These are phyloP conservation scores for Psilocybe cubensis DNA, from an alignment of 768 basidiomycete genomes.

Conservation along the genomic window DNA sequence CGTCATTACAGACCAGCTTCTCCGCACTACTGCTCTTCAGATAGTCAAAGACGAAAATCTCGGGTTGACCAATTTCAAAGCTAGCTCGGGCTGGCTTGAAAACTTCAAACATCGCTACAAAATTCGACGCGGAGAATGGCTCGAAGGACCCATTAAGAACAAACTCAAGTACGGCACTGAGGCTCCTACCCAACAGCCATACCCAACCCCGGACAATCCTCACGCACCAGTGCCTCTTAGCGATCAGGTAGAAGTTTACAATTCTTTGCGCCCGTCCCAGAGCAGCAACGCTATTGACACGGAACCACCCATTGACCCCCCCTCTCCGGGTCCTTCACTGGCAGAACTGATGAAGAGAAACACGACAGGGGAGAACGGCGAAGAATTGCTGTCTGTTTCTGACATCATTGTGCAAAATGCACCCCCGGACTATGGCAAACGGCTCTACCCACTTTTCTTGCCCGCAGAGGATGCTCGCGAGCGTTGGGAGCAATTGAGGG, in stretches of 20 bases:
- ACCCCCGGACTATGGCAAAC: not conserved
- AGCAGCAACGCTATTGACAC: too few relatives aligned
- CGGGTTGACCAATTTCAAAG: constrained; percentile 65
- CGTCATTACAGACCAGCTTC: constrained; percentile 65
- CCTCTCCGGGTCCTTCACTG: too few relatives aligned
- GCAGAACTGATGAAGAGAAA: too few relatives aligned
- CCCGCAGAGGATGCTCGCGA: not conserved
- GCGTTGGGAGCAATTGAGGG: too few relatives aligned
- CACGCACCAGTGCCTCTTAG: too few relatives aligned
- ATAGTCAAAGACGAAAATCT: constrained; percentile 58
- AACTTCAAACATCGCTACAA: constrained; percentile 87
- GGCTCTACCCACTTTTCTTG: not conserved
- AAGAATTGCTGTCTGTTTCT: not conserved
- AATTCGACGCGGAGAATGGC: constrained; percentile 66
- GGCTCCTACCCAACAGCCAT: not conserved
- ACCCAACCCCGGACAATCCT: too few relatives aligned
- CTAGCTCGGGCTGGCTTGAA: constrained; percentile 91
- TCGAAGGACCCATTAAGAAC: constrained; percentile 21
- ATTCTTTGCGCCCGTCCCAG: too few relatives aligned
- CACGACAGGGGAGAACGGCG: too few relatives aligned
- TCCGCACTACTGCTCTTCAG: constrained; percentile 69
- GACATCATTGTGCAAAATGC: not conserved
- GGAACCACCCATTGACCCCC: too few relatives aligned
- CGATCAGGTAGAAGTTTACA: too few relatives aligned
- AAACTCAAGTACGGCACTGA: not conserved